Evolutionary conservation across 148 eudicot species (phyloP).

Genomic region (Nyssa sinensis): DNA sequence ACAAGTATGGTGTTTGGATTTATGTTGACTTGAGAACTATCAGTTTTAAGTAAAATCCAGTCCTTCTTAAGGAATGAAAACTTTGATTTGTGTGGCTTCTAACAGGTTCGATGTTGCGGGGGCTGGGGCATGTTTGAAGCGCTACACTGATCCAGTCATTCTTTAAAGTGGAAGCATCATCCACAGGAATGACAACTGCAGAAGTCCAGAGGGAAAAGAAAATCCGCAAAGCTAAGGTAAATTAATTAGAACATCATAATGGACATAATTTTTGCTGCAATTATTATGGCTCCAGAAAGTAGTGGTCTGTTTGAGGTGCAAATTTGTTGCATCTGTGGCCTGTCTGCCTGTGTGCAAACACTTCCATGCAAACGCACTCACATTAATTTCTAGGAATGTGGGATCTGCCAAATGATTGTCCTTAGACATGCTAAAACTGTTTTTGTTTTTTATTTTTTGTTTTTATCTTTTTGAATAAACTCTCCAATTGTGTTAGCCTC

Average conservation of each 20-base stretch:
- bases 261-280: not conserved
- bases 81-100: slow-evolving; percentile 13
- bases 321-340: not conserved
- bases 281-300: not conserved
- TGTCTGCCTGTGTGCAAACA: not conserved
- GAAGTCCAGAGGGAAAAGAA: slow-evolving; percentile 82
- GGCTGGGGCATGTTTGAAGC: slow-evolving; percentile 96
- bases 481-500: not conserved
- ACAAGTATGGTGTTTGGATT: slow-evolving; percentile 60
- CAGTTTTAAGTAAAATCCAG: not conserved
- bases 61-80: not conserved
- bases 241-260: not conserved
- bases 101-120: slow-evolving; percentile 96
- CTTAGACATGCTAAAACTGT: too few species aligned
- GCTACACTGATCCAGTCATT: slow-evolving; percentile 96
- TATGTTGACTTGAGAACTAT: not conserved
- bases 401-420: not conserved
- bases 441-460: too few species aligned
- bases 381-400: not conserved
- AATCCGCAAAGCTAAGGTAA: slow-evolving; percentile 79
- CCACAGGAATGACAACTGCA: slow-evolving; percentile 39
- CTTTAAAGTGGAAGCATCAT: slow-evolving; percentile 58
- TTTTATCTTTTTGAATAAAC: not conserved
- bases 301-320: not conserved
- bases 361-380: not conserved